Percentiles rank a stretch among this genome's conserved stretches.
These are phyloP conservation scores for Talaromyces pinophilus DNA, from an alignment of 2,329 filamentous ascomycete genomes.

Conservation along the genomic window DNA sequence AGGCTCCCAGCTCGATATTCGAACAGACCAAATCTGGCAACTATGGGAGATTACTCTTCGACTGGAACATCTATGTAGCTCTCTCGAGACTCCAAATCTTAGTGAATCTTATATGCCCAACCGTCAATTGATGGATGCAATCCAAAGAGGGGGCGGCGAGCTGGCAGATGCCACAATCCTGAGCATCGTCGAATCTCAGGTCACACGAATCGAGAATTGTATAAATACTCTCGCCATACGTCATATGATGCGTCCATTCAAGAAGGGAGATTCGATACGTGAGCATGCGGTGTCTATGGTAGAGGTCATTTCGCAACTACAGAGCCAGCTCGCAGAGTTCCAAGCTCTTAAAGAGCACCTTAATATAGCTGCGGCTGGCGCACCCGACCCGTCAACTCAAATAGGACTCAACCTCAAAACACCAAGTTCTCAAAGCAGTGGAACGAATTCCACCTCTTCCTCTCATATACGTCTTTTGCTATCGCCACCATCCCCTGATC, in stretches of 20 bases:
- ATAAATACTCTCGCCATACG: slow-evolving; percentile 76
- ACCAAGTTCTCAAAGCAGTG: slow-evolving; percentile 13
- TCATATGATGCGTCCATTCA: slow-evolving; percentile 73
- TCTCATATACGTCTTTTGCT: slow-evolving; percentile 15
- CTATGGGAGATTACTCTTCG: slow-evolving; percentile 87
- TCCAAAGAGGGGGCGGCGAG: slow-evolving; percentile 73
- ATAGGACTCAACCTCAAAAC: slow-evolving; percentile 18
- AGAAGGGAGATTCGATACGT: slow-evolving; percentile 62
- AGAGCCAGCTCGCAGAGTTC: slow-evolving; percentile 46
- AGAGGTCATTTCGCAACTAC: slow-evolving; percentile 55
- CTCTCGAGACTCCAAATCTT: slow-evolving; percentile 70
- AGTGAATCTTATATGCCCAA: slow-evolving; percentile 74
- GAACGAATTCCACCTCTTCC: slow-evolving; percentile 9
- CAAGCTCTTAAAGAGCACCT: slow-evolving; percentile 44
- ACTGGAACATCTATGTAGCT: slow-evolving; percentile 89
- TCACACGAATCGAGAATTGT: slow-evolving; percentile 78
- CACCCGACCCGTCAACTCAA: slow-evolving; percentile 4
- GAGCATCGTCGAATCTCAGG: slow-evolving; percentile 90
- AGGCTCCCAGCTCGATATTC: slow-evolving; percentile 70
- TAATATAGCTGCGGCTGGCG: slow-evolving; percentile 23
- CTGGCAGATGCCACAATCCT: slow-evolving; percentile 85
- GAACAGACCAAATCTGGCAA: slow-evolving; percentile 82
- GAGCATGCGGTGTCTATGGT: slow-evolving; percentile 77
- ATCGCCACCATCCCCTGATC: slow-evolving; percentile 15
- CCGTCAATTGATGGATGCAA: slow-evolving; percentile 75